phyloP scores from a whole-genome alignment of 1,284 basidiomycete species.

The Vanrija sp. region DNA sequence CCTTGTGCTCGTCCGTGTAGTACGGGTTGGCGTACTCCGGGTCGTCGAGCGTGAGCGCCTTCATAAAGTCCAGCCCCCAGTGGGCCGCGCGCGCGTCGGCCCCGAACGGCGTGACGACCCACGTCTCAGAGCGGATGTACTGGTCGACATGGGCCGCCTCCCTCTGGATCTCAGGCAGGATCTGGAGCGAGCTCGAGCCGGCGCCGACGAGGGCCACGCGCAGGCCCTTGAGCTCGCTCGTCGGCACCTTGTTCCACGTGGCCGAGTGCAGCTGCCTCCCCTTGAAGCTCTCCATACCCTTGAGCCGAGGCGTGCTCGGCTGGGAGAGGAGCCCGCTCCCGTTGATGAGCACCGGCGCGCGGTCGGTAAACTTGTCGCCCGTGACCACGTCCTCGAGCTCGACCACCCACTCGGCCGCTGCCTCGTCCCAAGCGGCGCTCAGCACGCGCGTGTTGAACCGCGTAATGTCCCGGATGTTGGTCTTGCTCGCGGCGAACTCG shows the following conservation, averaged over 20 bases:
- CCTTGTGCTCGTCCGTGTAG: constrained; percentile 28
- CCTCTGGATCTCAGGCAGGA: constrained; percentile 22
- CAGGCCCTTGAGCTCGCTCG: constrained; percentile 16
- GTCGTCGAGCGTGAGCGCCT: constrained; percentile 21
- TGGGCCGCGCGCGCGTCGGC: constrained; percentile 15
- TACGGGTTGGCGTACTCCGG: constrained; percentile 20
- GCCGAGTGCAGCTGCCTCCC: constrained; percentile 24
- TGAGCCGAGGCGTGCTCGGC: constrained; percentile 30
- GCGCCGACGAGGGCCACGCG: constrained; percentile 13
- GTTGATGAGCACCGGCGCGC: constrained; percentile 35
- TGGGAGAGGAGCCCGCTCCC: constrained; percentile 21
- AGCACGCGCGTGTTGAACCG: constrained; percentile 20
- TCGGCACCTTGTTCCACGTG: constrained; percentile 16
- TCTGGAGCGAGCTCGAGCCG: constrained; percentile 22
- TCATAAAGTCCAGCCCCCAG: constrained; percentile 20
- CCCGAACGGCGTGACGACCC: constrained; percentile 7
- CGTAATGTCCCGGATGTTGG: constrained; percentile 17
- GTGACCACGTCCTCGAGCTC: constrained; percentile 6
- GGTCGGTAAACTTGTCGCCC: constrained; percentile 14
- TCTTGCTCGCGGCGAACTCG: constrained; percentile 5
- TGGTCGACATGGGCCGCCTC: constrained; percentile 22
- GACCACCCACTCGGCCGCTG: constrained; percentile 25
- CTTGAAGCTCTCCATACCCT: constrained; percentile 24
- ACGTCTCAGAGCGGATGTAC: constrained; percentile 22
- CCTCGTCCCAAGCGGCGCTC: constrained; percentile 10